A percentile compares a stretch with the other conserved stretches of the same genome.
phyloP scores from a whole-genome alignment of 2,329 filamentous ascomycete species.

The Pseudogymnoascus sp. region DNA sequence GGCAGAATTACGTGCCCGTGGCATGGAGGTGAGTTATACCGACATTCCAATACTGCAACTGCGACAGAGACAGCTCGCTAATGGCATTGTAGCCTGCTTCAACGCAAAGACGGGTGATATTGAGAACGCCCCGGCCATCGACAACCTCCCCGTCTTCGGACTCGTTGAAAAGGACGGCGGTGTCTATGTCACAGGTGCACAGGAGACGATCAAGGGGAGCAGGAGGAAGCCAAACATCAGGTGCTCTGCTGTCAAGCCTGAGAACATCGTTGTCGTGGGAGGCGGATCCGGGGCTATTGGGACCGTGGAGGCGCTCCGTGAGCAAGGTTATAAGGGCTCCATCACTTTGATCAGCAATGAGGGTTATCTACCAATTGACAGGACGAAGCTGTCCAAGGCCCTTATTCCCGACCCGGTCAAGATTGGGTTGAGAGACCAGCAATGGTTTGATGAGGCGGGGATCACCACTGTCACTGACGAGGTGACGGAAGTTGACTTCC shows the following conservation, averaged over 20 bases:
- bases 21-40: conserved; percentile 67
- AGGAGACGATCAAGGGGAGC: conserved; percentile 69
- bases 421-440: conserved; percentile 66
- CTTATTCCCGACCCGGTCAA: conserved; percentile 75
- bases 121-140: conserved; percentile 86
- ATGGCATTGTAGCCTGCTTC: conserved; percentile 66
- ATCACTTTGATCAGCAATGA: conserved; percentile 82
- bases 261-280: conserved; percentile 78
- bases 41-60: background rate
- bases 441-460: conserved; percentile 64
- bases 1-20: conserved; percentile 89
- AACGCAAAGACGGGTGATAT: conserved; percentile 84
- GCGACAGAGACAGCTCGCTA: conserved; percentile 12
- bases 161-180: conserved; percentile 73
- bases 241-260: conserved; percentile 48
- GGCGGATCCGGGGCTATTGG: conserved; percentile 81
- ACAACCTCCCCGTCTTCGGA: conserved; percentile 77
- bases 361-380: conserved; percentile 80
- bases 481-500: conserved; percentile 72
- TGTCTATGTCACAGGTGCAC: conserved; percentile 77
- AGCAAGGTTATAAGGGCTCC: conserved; percentile 69
- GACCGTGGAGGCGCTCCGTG: conserved; percentile 73
- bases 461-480: conserved; percentile 54
- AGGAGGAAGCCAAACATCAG: conserved; percentile 67
- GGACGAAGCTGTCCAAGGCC: conserved; percentile 92